Conservation (phyloP, 2,329 filamentous ascomycete genomes). For the Lachnellula arida region DNA sequence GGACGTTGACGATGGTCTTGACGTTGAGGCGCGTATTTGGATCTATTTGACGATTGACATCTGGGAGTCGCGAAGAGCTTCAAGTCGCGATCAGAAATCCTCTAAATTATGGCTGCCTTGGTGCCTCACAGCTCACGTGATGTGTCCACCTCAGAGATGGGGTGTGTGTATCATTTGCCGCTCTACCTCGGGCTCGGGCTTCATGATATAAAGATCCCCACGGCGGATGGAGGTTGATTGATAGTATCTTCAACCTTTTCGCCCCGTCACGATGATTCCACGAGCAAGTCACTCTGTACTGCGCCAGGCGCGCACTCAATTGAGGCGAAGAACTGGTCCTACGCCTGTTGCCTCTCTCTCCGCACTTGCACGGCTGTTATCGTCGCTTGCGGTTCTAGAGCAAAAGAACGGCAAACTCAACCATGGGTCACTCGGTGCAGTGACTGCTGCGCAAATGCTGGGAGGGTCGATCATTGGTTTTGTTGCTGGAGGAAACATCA, state of each 20-base stretch:
- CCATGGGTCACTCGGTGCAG: conserved; percentile 72
- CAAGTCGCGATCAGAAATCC: conserved; percentile 6
- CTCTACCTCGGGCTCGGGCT: conserved; percentile 14
- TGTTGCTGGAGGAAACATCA: conserved; percentile 74
- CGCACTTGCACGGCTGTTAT: conserved; percentile 65
- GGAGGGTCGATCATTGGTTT: conserved; percentile 84
- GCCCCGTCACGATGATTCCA: conserved; percentile 29
- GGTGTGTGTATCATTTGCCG: background rate
- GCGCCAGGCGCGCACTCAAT: conserved; percentile 35
- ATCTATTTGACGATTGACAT: conserved; percentile 12
- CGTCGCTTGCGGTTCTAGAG: conserved; percentile 86
- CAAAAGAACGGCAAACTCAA: conserved; percentile 88
- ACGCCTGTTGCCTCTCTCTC: conserved; percentile 40
- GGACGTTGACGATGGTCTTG: conserved; percentile 16
- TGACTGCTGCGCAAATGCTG: conserved; percentile 81
- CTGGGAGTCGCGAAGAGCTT: conserved; percentile 15
- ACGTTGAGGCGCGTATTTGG: conserved; percentile 18
- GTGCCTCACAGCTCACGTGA: background rate
- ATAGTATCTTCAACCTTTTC: background rate
- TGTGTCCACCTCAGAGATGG: background rate
- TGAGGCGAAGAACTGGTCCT: conserved; percentile 35
- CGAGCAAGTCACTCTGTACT: conserved; percentile 25
- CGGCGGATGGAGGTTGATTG: conserved; percentile 1
- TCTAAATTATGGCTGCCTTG: background rate
- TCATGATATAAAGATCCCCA: background rate